phyloP scores from a whole-genome alignment of 106 monocot species.

The Allium fistulosum region DNA sequence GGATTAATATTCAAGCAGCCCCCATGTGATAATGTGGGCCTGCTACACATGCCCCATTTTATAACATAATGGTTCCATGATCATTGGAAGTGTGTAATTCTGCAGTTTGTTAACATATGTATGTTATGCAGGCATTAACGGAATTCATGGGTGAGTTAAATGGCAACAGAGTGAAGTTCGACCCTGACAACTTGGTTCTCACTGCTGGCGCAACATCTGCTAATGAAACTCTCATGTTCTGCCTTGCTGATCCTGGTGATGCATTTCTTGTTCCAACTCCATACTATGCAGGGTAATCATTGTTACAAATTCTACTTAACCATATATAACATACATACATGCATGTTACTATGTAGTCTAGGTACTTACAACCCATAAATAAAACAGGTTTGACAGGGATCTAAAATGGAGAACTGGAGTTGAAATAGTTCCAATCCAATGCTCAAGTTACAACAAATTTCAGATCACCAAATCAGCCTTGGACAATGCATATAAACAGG shows the following conservation, averaged over 20 bases:
- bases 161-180: conserved; percentile 46
- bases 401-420: conserved; percentile 80
- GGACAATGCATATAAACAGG: conserved; percentile 33
- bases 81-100: no score
- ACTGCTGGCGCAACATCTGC: conserved; percentile 81
- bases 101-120: no score
- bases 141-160: conserved; percentile 56
- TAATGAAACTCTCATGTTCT: conserved; percentile 76
- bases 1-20: no score
- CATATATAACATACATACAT: neutral
- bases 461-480: conserved; percentile 36
- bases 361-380: neutral
- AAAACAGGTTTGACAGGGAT: conserved; percentile 63
- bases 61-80: no score
- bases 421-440: conserved; percentile 63
- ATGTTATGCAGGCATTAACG: conserved; percentile 40
- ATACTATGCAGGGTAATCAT: conserved; percentile 63
- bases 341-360: neutral
- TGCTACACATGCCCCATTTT: no score
- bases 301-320: neutral
- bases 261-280: conserved; percentile 82
- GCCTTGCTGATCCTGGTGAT: conserved; percentile 67
- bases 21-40: no score
- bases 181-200: conserved; percentile 58
- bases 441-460: conserved; percentile 57